These are phyloP conservation scores for Sarcodon aspratus DNA, from an alignment of 768 basidiomycete genomes.

Conservation along the genomic window DNA sequence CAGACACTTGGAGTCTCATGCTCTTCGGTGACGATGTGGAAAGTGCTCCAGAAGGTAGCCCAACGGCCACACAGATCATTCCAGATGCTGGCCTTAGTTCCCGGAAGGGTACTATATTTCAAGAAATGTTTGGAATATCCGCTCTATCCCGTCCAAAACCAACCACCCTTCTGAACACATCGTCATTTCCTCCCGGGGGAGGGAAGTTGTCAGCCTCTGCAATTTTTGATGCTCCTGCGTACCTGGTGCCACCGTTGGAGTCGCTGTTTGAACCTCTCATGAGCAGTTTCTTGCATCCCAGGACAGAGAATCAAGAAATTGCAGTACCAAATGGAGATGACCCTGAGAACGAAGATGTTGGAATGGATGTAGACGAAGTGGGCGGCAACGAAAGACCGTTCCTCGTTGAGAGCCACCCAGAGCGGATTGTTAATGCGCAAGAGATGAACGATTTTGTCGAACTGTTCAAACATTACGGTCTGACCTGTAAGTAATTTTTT, in stretches of 20 bases:
- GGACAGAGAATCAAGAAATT: constrained; percentile 6
- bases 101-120: constrained; percentile 55
- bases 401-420: constrained; percentile 14
- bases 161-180: constrained; percentile 8
- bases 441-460: constrained; percentile 51
- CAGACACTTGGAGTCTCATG: constrained; percentile 50
- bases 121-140: constrained; percentile 83
- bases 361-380: constrained; percentile 16
- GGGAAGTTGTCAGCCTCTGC: constrained; percentile 27
- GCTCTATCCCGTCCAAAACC: constrained; percentile 35
- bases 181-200: constrained; percentile 18
- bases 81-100: constrained; percentile 16
- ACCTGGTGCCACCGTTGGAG: constrained; percentile 67
- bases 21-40: constrained; percentile 52
- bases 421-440: constrained; percentile 30
- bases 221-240: constrained; percentile 59
- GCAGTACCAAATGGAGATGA: constrained; percentile 10
- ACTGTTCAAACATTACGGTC: constrained; percentile 47
- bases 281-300: constrained; percentile 30
- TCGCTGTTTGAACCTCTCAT: constrained; percentile 59
- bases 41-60: constrained; percentile 21
- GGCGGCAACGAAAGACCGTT: constrained; percentile 8
- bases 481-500: constrained; percentile 21
- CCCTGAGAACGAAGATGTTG: constrained; percentile 15
- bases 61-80: constrained; percentile 10